phyloP scores from a whole-genome alignment of 192 early-diverging fungal species.

The Linnemannia schmuckeri region DNA sequence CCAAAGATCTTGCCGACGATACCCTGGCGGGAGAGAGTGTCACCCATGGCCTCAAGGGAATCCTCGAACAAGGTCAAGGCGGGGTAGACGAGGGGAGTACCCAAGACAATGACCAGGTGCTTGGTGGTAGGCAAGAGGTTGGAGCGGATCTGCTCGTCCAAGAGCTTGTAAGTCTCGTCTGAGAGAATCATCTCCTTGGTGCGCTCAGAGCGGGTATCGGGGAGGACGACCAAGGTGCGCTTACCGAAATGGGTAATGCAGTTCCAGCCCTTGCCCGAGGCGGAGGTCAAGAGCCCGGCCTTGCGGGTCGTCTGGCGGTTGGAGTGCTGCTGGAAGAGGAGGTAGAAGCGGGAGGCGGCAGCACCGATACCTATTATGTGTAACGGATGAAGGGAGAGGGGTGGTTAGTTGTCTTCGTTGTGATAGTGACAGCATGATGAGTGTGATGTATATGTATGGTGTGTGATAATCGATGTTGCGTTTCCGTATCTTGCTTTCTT shows the following conservation, averaged over 20 bases:
- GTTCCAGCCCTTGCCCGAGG: slow-evolving; percentile 46
- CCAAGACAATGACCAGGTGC: slow-evolving; percentile 79
- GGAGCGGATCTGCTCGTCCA: slow-evolving; percentile 69
- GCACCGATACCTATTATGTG: slow-evolving; percentile 64
- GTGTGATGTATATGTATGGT: background rate
- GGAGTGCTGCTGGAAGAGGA: slow-evolving; percentile 88
- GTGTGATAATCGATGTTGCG: background rate
- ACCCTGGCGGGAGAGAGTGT: slow-evolving; percentile 42
- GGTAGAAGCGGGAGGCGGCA: slow-evolving; percentile 82
- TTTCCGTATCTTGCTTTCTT: background rate
- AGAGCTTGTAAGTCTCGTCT: slow-evolving; percentile 70
- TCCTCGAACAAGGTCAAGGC: slow-evolving; percentile 78
- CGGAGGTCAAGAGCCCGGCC: slow-evolving; percentile 63
- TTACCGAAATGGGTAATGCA: slow-evolving; percentile 49
- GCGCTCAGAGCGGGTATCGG: slow-evolving; percentile 85
- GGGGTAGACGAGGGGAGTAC: slow-evolving; percentile 86
- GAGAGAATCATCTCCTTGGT: slow-evolving; percentile 72
- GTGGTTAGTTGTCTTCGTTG: background rate
- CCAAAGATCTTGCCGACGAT: slow-evolving; percentile 54
- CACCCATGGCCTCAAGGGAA: slow-evolving; percentile 66
- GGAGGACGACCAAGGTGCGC: slow-evolving; percentile 49
- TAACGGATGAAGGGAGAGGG: background rate
- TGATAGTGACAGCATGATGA: background rate
- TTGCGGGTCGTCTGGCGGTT: slow-evolving; percentile 65
- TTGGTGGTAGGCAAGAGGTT: slow-evolving; percentile 65